These are phyloP conservation scores for Mycena leptocephala DNA, from an alignment of 768 basidiomycete species.

Conservation along the genomic window DNA sequence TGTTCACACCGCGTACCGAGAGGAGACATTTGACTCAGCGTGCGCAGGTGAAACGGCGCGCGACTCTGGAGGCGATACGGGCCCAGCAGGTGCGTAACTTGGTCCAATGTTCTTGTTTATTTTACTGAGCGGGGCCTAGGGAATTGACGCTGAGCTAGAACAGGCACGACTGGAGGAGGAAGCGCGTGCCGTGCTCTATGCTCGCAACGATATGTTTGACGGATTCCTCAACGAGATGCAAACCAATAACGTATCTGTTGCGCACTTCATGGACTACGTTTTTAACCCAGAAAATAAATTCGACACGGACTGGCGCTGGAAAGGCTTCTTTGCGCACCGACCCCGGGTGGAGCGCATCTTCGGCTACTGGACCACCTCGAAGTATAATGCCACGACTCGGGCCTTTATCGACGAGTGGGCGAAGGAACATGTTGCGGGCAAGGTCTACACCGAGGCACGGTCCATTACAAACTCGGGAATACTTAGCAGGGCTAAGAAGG, in stretches of 20 bases:
- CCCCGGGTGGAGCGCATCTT: slow-evolving; percentile 4
- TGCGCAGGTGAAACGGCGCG: not conserved
- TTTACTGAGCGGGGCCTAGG: not conserved
- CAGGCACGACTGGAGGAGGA: not conserved
- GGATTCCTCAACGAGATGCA: slow-evolving; percentile 2
- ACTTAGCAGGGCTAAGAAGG: slow-evolving; percentile 7
- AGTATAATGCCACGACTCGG: not conserved
- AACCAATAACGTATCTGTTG: not conserved
- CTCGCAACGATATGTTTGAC: not conserved
- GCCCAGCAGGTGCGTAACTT: not conserved
- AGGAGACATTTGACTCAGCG: not conserved
- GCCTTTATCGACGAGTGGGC: not conserved
- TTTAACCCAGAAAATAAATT: not conserved
- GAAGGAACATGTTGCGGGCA: not conserved
- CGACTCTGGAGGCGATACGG: not conserved
- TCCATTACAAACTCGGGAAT: not conserved
- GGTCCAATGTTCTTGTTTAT: not conserved
- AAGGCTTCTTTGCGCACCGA: slow-evolving; percentile 21
- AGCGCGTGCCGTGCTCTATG: not conserved
- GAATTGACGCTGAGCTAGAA: not conserved
- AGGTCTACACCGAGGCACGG: not conserved
- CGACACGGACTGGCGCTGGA: not conserved
- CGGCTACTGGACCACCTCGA: slow-evolving; percentile 24
- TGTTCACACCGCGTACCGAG: not conserved
- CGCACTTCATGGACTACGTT: slow-evolving; percentile 7